Evolutionary conservation across 257 asterid species (phyloP).

Genomic region (Salvia splendens): DNA sequence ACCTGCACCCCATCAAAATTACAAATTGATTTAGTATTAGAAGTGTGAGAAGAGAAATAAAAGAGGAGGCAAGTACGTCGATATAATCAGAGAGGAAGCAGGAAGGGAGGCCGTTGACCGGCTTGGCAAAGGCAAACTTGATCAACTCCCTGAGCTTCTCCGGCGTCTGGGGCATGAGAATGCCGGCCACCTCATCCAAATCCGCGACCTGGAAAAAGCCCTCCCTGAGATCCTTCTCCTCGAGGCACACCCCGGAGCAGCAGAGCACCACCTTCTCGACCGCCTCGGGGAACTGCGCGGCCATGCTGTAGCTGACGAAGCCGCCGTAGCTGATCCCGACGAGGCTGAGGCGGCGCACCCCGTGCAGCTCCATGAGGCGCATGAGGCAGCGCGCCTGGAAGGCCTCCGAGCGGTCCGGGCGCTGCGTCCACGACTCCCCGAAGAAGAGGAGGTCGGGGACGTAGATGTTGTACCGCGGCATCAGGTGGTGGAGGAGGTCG

Average conservation of each 20-base stretch:
- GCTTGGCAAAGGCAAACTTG: conserved; percentile 66
- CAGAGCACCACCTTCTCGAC: conserved; percentile 79
- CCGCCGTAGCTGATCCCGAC: conserved; percentile 97
- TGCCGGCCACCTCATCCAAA: conserved; percentile 71
- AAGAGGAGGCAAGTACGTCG: conserved; percentile 41
- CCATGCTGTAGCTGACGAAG: conserved; percentile 78
- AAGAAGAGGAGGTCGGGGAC: conserved; percentile 92
- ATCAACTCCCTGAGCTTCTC: conserved; percentile 72
- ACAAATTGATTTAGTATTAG: no score
- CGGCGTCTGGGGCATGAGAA: conserved; percentile 87
- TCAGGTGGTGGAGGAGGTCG: conserved; percentile 69
- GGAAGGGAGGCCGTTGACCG: conserved; percentile 72
- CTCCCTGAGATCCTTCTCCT: conserved; percentile 71
- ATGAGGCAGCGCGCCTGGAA: conserved; percentile 83
- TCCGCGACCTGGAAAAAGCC: conserved; percentile 75
- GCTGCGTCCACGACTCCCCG: conserved; percentile 65
- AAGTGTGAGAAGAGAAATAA: background rate
- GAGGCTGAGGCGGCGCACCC: conserved; percentile 52
- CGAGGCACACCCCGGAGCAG: conserved; percentile 82
- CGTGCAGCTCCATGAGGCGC: conserved; percentile 62
- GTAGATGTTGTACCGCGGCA: conserved; percentile 80
- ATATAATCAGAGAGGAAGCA: conserved; percentile 83
- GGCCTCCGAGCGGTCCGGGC: conserved; percentile 71
- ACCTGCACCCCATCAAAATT: conserved; percentile 42
- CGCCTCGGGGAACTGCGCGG: conserved; percentile 71